Conservation (phyloP, 768 basidiomycete species). For the Calvatia gigantea region DNA sequence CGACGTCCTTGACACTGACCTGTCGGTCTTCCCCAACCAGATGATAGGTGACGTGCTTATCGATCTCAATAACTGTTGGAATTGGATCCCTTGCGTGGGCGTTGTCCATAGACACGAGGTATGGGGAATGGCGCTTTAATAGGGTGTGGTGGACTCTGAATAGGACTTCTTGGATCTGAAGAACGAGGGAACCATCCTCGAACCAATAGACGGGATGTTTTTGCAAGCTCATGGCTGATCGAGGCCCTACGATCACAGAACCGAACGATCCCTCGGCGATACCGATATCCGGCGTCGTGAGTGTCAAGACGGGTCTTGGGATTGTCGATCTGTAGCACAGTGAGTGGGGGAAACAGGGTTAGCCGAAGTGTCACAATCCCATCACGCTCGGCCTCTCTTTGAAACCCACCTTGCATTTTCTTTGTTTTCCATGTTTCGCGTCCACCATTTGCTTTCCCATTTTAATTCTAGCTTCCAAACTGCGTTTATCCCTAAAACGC, state of each 20-base stretch:
- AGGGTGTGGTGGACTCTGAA: conserved; percentile 60
- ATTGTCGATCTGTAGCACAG: too few species aligned
- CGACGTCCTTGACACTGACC: conserved; percentile 45
- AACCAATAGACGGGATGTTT: conserved; percentile 60
- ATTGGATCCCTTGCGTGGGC: not conserved
- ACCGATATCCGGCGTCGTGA: not conserved
- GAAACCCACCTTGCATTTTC: too few species aligned
- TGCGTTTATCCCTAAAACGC: too few species aligned
- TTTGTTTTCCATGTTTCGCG: too few species aligned
- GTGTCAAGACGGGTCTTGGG: not conserved
- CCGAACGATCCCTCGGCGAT: not conserved
- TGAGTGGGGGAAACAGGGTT: too few species aligned
- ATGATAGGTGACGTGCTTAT: not conserved
- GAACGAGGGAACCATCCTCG: conserved; percentile 57
- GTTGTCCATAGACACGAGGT: conserved; percentile 20
- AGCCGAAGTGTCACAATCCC: too few species aligned
- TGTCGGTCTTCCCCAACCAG: conserved; percentile 30
- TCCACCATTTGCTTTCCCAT: too few species aligned
- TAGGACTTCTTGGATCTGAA: conserved; percentile 38
- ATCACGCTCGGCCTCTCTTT: too few species aligned
- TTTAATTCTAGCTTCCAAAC: too few species aligned
- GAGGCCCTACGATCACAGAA: not conserved
- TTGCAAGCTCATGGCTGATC: not conserved
- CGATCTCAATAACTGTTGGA: not conserved
- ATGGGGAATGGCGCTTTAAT: conserved; percentile 48